A percentile compares a stretch with the other conserved stretches of the same genome.
Evolutionary conservation across 1,284 basidiomycete genomes (phyloP).

Genomic region (Polyporus tsugae): DNA sequence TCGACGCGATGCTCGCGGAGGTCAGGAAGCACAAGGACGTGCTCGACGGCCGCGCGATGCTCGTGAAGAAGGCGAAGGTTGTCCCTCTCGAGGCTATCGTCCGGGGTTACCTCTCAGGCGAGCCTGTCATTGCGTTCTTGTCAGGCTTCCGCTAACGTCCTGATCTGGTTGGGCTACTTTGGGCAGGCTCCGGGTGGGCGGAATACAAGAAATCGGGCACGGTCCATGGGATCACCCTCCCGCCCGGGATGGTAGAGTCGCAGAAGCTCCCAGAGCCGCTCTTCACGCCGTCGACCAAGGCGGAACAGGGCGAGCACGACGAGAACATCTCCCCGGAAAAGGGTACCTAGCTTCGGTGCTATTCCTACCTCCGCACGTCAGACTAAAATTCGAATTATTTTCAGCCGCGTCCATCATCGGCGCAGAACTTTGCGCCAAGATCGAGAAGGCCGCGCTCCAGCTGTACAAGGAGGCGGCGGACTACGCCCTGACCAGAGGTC

Average conservation of each 20-base stretch:
- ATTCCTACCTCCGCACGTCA: no score
- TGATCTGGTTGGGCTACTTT: neutral
- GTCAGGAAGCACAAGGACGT: conserved; percentile 75
- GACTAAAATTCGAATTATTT: neutral
- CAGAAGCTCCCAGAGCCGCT: conserved; percentile 84
- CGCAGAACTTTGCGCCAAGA: conserved; percentile 66
- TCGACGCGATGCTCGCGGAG: conserved; percentile 80
- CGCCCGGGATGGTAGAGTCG: conserved; percentile 85
- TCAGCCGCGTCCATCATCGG: conserved; percentile 75
- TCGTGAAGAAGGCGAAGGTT: conserved; percentile 91
- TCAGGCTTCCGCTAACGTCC: neutral
- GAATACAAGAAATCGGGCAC: conserved; percentile 93
- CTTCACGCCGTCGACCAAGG: conserved; percentile 98
- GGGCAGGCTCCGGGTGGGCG: conserved; percentile 89
- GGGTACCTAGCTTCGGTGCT: no score
- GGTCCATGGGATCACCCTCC: conserved; percentile 87
- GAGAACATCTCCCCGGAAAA: conserved; percentile 96
- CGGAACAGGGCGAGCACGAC: conserved; percentile 93
- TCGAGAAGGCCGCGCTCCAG: conserved; percentile 68
- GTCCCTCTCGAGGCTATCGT: conserved; percentile 98
- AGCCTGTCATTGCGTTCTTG: conserved; percentile 25
- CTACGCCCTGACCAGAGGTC: conserved; percentile 82
- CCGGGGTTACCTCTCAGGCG: conserved; percentile 94
- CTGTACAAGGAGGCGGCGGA: conserved; percentile 83
- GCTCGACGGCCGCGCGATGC: conserved; percentile 89